These are phyloP conservation scores for Claviceps fusiformis DNA, from an alignment of 2,329 filamentous ascomycete species.

Conservation along the genomic window DNA sequence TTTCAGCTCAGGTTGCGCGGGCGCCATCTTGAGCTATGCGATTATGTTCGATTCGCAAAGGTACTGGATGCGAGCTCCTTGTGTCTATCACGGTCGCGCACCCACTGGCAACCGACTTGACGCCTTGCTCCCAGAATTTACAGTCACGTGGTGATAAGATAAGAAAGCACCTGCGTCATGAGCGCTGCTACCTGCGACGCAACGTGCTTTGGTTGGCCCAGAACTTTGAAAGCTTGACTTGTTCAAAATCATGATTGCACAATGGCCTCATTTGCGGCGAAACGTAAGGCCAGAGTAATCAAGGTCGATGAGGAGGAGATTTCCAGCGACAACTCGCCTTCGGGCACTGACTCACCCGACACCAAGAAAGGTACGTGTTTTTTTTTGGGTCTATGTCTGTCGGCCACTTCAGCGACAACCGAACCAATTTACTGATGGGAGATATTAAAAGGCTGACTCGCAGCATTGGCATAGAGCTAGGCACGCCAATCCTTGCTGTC, in stretches of 20 bases:
- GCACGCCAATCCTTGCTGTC: constrained; percentile 24
- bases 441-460: constrained; percentile 19
- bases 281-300: constrained; percentile 65
- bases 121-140: constrained; percentile 10
- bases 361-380: constrained; percentile 24
- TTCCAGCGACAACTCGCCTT: constrained; percentile 6
- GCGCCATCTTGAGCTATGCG: constrained; percentile 61
- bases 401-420: constrained; percentile 8
- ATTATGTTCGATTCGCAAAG: not conserved
- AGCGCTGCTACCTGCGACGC: not conserved
- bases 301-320: constrained; percentile 56
- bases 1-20: constrained; percentile 97
- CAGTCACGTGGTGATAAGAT: constrained; percentile 39
- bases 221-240: not conserved
- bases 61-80: constrained; percentile 9
- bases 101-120: constrained; percentile 9
- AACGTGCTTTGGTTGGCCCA: not conserved
- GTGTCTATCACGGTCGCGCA: constrained; percentile 14
- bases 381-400: not conserved
- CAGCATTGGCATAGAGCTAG: constrained; percentile 13
- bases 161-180: constrained; percentile 8
- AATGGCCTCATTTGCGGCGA: constrained; percentile 43
- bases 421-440: constrained; percentile 17
- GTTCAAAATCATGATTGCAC: constrained; percentile 9
- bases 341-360: constrained; percentile 12